phyloP scores from a whole-genome alignment of 169 alveolate genomes.

The Pseudocohnilembus persalinus region DNA sequence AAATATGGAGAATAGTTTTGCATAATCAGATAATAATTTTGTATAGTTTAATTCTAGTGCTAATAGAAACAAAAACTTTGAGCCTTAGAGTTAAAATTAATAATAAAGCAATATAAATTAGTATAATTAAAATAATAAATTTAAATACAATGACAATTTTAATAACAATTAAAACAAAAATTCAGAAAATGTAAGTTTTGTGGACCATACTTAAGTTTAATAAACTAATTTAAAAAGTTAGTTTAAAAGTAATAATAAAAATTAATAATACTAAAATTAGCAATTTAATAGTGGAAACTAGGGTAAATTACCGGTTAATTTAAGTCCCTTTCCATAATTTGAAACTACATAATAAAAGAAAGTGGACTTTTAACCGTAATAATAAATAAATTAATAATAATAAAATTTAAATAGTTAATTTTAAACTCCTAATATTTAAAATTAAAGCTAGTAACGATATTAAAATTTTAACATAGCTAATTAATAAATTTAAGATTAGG shows the following conservation, averaged over 20 bases:
- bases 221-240: too few relatives aligned
- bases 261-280: not conserved
- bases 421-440: too few relatives aligned
- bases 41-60: too few relatives aligned
- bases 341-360: too few relatives aligned
- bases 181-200: not conserved
- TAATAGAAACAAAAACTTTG: not conserved
- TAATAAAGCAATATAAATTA: not conserved
- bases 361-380: too few relatives aligned
- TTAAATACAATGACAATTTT: not conserved
- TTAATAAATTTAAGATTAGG: too few relatives aligned
- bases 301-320: too few relatives aligned
- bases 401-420: not conserved
- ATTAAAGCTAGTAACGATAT: not conserved
- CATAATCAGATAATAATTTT: not conserved
- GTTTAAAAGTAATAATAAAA: not conserved
- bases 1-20: not conserved
- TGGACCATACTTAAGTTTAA: not conserved
- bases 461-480: not conserved
- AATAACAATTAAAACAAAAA: not conserved
- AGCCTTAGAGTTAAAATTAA: not conserved
- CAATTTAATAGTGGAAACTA: not conserved
- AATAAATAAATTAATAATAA: too few relatives aligned
- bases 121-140: not conserved
- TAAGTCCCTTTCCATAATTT: too few relatives aligned